Conservation (phyloP, 179 eudicot species). For the Dionaea muscipula region DNA sequence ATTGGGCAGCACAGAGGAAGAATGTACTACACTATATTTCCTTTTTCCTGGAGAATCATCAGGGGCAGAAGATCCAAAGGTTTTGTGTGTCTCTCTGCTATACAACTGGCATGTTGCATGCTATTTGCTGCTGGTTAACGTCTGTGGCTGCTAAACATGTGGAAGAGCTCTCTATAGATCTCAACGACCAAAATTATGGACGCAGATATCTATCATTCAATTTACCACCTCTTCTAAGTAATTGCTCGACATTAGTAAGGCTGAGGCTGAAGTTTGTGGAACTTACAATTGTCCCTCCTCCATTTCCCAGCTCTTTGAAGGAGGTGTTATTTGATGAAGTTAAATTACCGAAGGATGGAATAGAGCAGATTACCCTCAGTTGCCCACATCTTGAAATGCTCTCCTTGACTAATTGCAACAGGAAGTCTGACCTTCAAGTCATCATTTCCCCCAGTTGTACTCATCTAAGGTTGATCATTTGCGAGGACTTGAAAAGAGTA, state of each 20-base stretch:
- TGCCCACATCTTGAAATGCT: constrained; percentile 16
- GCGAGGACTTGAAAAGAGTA: too few species aligned
- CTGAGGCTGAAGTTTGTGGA: constrained; percentile 12
- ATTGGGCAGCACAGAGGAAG: constrained; percentile 1
- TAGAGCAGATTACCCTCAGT: constrained; percentile 9
- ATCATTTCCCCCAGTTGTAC: constrained; percentile 3
- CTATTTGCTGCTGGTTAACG: constrained; percentile 5
- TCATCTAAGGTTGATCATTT: constrained; percentile 11
- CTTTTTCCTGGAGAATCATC: not conserved
- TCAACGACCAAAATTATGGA: constrained; percentile 9
- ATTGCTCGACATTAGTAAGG: constrained; percentile 9
- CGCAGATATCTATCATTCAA: constrained; percentile 3
- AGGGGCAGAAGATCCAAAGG: not conserved
- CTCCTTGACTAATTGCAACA: constrained; percentile 15
- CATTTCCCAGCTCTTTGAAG: constrained; percentile 1
- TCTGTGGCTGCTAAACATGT: constrained; percentile 10
- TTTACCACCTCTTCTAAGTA: constrained; percentile 1
- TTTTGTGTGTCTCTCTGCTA: constrained; percentile 11
- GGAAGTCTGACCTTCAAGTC: constrained; percentile 7
- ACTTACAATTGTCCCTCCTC: constrained; percentile 8
- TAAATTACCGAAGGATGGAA: constrained; percentile 4
- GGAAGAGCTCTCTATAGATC: constrained; percentile 16
- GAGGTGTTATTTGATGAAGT: constrained; percentile 18
- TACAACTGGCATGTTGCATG: not conserved
- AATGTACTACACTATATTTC: constrained; percentile 2